A percentile compares a stretch with the other conserved stretches of the same genome.
These are phyloP conservation scores for Solidago caesia DNA, from an alignment of 129 eudicot genomes.

Conservation along the genomic window DNA sequence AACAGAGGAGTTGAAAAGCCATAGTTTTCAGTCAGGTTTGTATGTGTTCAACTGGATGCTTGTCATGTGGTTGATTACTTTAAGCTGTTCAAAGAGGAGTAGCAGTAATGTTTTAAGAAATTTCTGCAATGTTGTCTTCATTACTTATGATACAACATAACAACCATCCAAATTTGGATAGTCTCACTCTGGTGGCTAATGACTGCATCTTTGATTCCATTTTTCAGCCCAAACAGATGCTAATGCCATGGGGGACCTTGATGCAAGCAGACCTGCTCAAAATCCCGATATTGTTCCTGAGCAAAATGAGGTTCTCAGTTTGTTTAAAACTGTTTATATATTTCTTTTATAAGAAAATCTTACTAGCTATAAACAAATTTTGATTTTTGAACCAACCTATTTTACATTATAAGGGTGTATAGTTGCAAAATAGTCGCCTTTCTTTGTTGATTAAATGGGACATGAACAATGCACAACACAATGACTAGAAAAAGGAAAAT, in stretches of 20 bases:
- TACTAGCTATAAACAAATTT: too few species aligned
- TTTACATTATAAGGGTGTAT: not conserved
- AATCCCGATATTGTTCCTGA: constrained; percentile 29
- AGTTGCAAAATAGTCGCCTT: not conserved
- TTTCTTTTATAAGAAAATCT: not conserved
- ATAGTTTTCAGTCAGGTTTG: constrained; percentile 36
- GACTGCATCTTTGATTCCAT: not conserved
- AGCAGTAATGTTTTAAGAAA: not conserved
- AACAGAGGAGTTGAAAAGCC: constrained; percentile 9
- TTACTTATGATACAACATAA: not conserved
- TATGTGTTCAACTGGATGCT: not conserved
- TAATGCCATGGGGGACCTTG: constrained; percentile 14
- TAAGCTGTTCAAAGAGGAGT: constrained; percentile 16
- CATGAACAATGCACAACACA: too few species aligned
- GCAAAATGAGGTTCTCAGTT: constrained; percentile 48
- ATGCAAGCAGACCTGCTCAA: constrained; percentile 24
- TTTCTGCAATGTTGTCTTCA: not conserved
- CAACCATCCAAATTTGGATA: constrained; percentile 8
- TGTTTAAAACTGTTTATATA: not conserved
- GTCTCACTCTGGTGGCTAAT: not conserved
- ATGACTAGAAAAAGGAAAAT: too few species aligned
- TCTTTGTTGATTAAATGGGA: too few species aligned
- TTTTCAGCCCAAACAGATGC: constrained; percentile 42
- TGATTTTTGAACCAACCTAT: not conserved
- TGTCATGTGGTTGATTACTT: not conserved